phyloP scores from a whole-genome alignment of 306 rosid species.

The Sesbania bispinosa region DNA sequence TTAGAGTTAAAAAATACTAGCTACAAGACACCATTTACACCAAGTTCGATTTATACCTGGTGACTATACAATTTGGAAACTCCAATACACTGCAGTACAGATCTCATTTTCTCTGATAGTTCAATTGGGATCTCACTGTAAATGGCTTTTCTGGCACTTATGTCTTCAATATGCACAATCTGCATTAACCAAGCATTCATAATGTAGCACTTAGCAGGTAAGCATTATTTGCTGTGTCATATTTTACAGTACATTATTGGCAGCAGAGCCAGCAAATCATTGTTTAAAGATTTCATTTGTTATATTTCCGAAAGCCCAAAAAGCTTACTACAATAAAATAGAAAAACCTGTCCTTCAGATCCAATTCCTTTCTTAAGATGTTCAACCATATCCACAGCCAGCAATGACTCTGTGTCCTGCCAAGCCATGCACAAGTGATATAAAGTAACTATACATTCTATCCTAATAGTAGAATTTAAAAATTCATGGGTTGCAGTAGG shows the following conservation, averaged over 20 bases:
- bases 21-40: constrained; percentile 17
- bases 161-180: constrained; percentile 86
- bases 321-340: not conserved
- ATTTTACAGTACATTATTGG: not conserved
- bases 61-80: constrained; percentile 76
- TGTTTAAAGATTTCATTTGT: not conserved
- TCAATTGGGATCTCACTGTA: constrained; percentile 52
- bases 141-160: constrained; percentile 58
- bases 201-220: constrained; percentile 23
- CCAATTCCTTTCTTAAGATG: constrained; percentile 82
- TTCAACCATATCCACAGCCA: constrained; percentile 75
- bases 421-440: constrained; percentile 17
- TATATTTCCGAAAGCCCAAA: constrained; percentile 11
- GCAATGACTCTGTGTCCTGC: constrained; percentile 56
- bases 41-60: constrained; percentile 57
- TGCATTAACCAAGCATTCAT: constrained; percentile 37
- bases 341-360: constrained; percentile 67
- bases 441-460: not conserved
- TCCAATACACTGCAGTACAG: constrained; percentile 59
- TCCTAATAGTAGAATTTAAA: not conserved
- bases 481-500: constrained; percentile 1
- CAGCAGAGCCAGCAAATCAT: constrained; percentile 10
- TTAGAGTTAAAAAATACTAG: constrained; percentile 3
- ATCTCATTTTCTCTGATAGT: constrained; percentile 57
- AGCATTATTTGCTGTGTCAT: constrained; percentile 1